Conservation (phyloP, 768 basidiomycete genomes). For the Lactarius hatsudake region DNA sequence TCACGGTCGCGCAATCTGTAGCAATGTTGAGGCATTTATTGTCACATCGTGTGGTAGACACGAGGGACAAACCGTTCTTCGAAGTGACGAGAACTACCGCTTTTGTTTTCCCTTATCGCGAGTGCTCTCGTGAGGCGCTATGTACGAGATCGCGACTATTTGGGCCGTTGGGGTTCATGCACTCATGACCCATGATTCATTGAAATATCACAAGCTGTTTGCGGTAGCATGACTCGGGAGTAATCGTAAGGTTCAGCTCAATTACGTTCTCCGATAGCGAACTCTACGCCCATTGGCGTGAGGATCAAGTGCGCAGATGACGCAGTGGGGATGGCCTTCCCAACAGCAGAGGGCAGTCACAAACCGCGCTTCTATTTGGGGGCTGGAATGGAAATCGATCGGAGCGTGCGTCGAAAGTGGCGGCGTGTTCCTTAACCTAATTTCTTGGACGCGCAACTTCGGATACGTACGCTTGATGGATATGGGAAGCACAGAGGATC, state of each 20-base stretch:
- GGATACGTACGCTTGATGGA: background rate
- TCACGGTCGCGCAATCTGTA: background rate
- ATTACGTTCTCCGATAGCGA: slow-evolving; percentile 12
- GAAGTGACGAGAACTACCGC: background rate
- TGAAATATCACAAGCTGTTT: background rate
- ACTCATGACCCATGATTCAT: background rate
- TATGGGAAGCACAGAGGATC: background rate
- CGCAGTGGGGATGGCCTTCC: slow-evolving; percentile 2
- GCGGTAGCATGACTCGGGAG: slow-evolving; percentile 3
- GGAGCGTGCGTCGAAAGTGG: background rate
- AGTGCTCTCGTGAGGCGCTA: slow-evolving; percentile 10
- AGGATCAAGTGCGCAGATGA: slow-evolving; percentile 14
- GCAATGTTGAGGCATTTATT: background rate
- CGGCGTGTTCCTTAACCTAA: too few relatives aligned
- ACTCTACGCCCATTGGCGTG: background rate
- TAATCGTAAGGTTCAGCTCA: background rate
- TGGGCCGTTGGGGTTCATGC: background rate
- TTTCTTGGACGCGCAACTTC: background rate
- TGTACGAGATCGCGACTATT: too few relatives aligned
- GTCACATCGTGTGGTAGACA: background rate
- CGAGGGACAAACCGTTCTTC: background rate
- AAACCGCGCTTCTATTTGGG: background rate
- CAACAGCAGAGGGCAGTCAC: background rate
- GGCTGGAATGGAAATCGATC: background rate
- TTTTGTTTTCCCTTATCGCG: slow-evolving; percentile 12